Evolutionary conservation across 495 filamentous ascomycete species (phyloP).

Genomic region (Letharia columbiana): DNA sequence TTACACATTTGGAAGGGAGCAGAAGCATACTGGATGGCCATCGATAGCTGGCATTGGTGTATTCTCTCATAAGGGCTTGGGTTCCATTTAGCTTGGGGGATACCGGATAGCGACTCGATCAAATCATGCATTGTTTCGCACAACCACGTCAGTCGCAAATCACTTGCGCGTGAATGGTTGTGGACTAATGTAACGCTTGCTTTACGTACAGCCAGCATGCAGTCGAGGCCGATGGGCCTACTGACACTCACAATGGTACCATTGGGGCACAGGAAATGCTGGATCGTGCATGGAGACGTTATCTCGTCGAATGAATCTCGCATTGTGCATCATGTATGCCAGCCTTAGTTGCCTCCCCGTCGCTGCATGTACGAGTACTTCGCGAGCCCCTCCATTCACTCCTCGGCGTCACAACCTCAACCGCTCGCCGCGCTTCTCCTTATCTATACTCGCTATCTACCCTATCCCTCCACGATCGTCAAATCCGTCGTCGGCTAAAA

Average conservation of each 20-base stretch:
- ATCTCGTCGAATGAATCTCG: background rate
- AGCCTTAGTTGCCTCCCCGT: background rate
- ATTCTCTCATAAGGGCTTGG: background rate
- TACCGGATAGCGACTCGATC: background rate
- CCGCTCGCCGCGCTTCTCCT: background rate
- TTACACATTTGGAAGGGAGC: background rate
- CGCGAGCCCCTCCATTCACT: background rate
- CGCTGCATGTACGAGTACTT: background rate
- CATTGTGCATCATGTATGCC: conserved; percentile 1
- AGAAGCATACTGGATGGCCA: background rate
- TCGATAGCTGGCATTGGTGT: background rate
- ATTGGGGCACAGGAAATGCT: background rate
- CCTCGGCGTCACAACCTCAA: background rate
- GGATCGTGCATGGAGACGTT: background rate
- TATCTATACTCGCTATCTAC: too few relatives aligned
- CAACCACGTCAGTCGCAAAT: background rate
- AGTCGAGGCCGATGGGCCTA: background rate
- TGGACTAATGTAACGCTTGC: too few relatives aligned
- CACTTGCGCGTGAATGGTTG: too few relatives aligned
- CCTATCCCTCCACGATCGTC: too few relatives aligned
- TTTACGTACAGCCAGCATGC: background rate
- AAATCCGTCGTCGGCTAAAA: too few relatives aligned
- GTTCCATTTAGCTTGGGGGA: background rate
- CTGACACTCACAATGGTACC: background rate
- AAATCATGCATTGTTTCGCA: background rate